Base-by-base conservation (phyloP, 177 flowering plant genomes). In the Tripterygium wilfordii region DNA sequence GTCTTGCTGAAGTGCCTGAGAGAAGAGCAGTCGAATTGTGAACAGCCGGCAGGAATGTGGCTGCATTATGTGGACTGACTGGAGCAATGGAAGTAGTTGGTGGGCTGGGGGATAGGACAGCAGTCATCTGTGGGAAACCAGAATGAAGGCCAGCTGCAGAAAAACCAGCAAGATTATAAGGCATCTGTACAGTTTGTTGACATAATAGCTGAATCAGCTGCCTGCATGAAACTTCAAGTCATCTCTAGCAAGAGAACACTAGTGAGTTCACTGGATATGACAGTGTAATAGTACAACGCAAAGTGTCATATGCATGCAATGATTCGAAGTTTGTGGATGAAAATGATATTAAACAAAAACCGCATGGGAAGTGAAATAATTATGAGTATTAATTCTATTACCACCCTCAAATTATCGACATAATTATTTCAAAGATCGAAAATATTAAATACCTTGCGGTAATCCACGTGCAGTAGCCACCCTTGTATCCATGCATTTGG, bases 401-500 rank as follows among this genome's bases (percentile, higher is more conserved):
- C n/a, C n/a, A n/a, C n/a, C n/a, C n/a, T n/a, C n/a, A n/a, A n/a
- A n/a, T n/a, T n/a, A n/a, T n/a, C n/a, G n/a, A n/a, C n/a, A n/a
- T n/a, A n/a, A n/a, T n/a, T n/a, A n/a, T n/a, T n/a, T n/a, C n/a
- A n/a, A n/a, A 35, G 42, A 38, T 38, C 20, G 6, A 7, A 38
- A 17, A 36, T 37, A 20, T 20, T 45, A 8, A 42, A 21, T 61
- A 80, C 80, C 82, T 68, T 61, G 80, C 35, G 40, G 75, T 41
- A 32, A 39, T 51, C 63, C 66, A 9, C 54, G 45, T 13, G 51
- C 24, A 25, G 49, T 65, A 56, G 69, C 32, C 48, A 62, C 45
- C 66, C 36, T 73, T 15, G 32, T 18, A 49, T 76, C 82, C 60
- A 56, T 43, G 59, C 71, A 76, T 55, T 74, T 84, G 21, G 58